Conservation (phyloP, 2,329 filamentous ascomycete species). For the Cercospora janseana region DNA sequence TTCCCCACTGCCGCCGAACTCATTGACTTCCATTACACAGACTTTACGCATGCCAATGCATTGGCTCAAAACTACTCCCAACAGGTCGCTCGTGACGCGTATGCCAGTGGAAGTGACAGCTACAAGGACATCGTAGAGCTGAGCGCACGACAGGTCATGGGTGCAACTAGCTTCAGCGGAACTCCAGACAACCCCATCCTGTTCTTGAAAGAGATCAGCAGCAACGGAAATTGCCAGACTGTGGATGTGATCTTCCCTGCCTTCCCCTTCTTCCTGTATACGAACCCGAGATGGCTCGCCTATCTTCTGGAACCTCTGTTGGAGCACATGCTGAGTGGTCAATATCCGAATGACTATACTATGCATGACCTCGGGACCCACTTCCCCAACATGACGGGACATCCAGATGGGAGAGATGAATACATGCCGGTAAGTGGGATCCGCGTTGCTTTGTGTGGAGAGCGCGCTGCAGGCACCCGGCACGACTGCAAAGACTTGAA, state of each 20-base stretch:
- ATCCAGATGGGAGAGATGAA: constrained; percentile 68
- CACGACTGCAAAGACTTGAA: too few relatives aligned
- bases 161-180: constrained; percentile 63
- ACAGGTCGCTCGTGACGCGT: constrained; percentile 68
- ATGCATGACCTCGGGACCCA: constrained; percentile 73
- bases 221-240: constrained; percentile 80
- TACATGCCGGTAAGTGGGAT: constrained; percentile 57
- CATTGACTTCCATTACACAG: constrained; percentile 75
- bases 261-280: constrained; percentile 84
- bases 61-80: constrained; percentile 72
- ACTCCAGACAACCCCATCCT: constrained; percentile 69
- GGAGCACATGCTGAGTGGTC: constrained; percentile 76
- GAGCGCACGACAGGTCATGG: constrained; percentile 75
- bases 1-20: constrained; percentile 63
- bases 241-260: constrained; percentile 82
- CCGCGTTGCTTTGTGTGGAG: background rate
- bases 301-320: constrained; percentile 77
- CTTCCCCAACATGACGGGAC: constrained; percentile 75
- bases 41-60: constrained; percentile 62
- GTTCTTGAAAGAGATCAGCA: constrained; percentile 77
- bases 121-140: constrained; percentile 53
- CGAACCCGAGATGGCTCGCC: constrained; percentile 75
- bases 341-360: constrained; percentile 78
- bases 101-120: constrained; percentile 66
- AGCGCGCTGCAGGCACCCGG: too few relatives aligned